phyloP scores from a whole-genome alignment of 78 protist genomes.

The Chrysochromulina parva region DNA sequence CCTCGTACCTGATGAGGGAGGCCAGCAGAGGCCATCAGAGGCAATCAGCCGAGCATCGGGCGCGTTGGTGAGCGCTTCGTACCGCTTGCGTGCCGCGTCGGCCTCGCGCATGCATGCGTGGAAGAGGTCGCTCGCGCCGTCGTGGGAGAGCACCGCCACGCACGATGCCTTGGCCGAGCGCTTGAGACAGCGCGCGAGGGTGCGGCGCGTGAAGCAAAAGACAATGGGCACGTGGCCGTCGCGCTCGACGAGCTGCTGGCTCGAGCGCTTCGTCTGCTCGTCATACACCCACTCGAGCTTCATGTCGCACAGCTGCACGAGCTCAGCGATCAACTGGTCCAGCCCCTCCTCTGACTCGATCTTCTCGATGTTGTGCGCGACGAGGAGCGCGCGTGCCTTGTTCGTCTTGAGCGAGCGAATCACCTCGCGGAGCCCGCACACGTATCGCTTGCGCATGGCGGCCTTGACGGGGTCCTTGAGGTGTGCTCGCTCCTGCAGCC shows the following conservation, averaged over 20 bases:
- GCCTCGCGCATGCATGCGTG: no score
- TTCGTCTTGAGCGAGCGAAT: background rate
- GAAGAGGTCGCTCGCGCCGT: background rate
- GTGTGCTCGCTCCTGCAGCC: background rate
- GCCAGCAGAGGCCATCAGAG: no score
- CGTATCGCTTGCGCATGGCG: background rate
- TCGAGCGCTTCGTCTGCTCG: background rate
- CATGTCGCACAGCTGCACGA: background rate
- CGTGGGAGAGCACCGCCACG: background rate
- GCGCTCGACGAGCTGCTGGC: background rate
- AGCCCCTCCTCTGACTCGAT: background rate
- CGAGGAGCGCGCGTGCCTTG: background rate
- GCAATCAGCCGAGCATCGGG: no score
- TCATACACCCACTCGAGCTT: background rate
- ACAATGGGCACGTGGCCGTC: background rate
- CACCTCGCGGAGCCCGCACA: slow-evolving; percentile 14
- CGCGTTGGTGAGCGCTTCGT: no score
- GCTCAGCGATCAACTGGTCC: background rate
- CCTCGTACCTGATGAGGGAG: no score
- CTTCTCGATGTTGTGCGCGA: background rate
- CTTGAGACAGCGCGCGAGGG: background rate
- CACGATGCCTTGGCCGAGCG: background rate
- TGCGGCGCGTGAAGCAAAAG: background rate
- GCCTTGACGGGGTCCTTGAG: background rate
- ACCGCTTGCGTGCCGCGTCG: no score